Conservation (phyloP, 2,329 filamentous ascomycete genomes). For the Arthroderma sp. region DNA sequence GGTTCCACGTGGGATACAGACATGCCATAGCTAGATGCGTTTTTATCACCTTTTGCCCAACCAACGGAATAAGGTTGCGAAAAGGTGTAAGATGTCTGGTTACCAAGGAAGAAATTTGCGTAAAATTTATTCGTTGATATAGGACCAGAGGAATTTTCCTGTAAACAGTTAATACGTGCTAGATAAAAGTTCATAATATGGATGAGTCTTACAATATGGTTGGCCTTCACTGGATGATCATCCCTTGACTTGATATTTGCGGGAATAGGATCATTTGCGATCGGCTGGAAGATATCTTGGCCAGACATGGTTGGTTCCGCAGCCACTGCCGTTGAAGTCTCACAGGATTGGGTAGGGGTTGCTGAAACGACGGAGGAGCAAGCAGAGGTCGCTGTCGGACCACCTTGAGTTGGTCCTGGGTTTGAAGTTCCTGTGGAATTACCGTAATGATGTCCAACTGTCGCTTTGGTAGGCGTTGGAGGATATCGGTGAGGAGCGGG, state of each 20-base stretch:
- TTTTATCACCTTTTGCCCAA: constrained; percentile 54
- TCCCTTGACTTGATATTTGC: constrained; percentile 27
- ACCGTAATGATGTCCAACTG: background rate
- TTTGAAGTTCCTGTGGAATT: background rate
- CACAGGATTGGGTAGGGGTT: background rate
- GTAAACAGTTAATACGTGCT: constrained; percentile 6
- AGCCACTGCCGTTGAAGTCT: background rate
- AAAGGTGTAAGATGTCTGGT: constrained; percentile 57
- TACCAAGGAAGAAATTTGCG: constrained; percentile 65
- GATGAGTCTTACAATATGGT: constrained; percentile 27
- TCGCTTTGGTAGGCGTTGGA: background rate
- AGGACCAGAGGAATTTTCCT: constrained; percentile 25
- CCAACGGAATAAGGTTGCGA: constrained; percentile 62
- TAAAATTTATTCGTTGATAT: constrained; percentile 51
- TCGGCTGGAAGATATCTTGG: constrained; percentile 34
- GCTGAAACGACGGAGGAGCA: background rate
- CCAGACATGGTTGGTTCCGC: constrained; percentile 19
- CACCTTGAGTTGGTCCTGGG: background rate
- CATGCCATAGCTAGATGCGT: constrained; percentile 62
- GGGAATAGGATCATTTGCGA: constrained; percentile 30
- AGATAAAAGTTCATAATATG: background rate
- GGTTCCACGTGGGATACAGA: constrained; percentile 61
- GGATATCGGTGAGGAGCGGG: background rate
- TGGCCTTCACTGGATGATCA: constrained; percentile 34
- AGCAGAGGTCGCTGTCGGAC: background rate